Conservation (phyloP, 2,329 filamentous ascomycete species). For the Leptographium radiaticola region DNA sequence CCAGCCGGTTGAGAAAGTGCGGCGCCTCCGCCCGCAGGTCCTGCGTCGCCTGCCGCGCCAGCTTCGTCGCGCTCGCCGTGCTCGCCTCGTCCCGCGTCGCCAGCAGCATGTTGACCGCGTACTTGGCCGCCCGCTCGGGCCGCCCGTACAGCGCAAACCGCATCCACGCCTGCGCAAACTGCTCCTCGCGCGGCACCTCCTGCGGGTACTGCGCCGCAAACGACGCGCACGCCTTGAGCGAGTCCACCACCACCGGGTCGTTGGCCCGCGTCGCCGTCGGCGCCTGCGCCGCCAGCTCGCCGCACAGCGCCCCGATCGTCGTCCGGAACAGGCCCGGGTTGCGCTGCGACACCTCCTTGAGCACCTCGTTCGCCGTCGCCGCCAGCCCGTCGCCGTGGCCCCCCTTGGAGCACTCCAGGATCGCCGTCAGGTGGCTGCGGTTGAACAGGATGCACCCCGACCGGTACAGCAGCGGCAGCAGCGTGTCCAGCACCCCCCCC, state of each 20-base stretch:
- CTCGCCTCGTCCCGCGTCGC: conserved; percentile 60
- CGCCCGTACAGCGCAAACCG: conserved; percentile 73
- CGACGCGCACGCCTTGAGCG: conserved; percentile 83
- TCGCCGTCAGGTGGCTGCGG: conserved; percentile 79
- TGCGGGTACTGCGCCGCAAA: conserved; percentile 78
- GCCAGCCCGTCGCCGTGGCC: conserved; percentile 74
- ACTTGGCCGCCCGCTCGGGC: conserved; percentile 76
- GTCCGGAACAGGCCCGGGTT: conserved; percentile 87
- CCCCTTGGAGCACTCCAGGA: conserved; percentile 76
- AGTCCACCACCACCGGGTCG: conserved; percentile 67
- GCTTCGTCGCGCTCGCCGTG: conserved; percentile 70
- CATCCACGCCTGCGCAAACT: conserved; percentile 68
- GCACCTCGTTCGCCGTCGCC: conserved; percentile 68
- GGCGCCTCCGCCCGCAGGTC: conserved; percentile 59
- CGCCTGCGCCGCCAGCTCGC: conserved; percentile 67
- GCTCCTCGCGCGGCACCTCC: conserved; percentile 70
- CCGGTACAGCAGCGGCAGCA: conserved; percentile 73
- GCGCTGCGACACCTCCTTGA: conserved; percentile 81
- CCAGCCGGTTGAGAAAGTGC: conserved; percentile 64
- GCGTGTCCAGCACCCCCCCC: conserved; percentile 58
- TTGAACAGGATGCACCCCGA: conserved; percentile 82
- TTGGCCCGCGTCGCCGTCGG: conserved; percentile 57
- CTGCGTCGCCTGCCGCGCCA: conserved; percentile 64
- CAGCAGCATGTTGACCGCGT: conserved; percentile 83
- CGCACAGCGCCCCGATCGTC: conserved; percentile 83